Conservation (phyloP, 345 rosid species). For the Crucihimalaya himalaica region DNA sequence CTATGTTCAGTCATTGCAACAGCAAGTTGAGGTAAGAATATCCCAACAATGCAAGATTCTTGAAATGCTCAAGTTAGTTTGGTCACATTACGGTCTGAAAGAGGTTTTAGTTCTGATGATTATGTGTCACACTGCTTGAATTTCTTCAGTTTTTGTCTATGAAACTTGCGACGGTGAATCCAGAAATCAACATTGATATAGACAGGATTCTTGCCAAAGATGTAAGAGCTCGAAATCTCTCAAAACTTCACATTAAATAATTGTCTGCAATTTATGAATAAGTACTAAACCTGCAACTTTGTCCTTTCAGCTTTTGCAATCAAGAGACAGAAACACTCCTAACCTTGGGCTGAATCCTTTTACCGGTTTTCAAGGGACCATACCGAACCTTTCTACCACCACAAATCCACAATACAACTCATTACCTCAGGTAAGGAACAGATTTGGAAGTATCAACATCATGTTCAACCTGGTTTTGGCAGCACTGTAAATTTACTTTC, state of each 20-base stretch:
- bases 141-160: slow-evolving; percentile 81
- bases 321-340: slow-evolving; percentile 51
- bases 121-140: slow-evolving; percentile 1
- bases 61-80: slow-evolving; percentile 24
- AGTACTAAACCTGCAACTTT: slow-evolving; percentile 25
- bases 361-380: slow-evolving; percentile 52
- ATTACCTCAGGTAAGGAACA: slow-evolving; percentile 56
- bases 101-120: slow-evolving; percentile 12
- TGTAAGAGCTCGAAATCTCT: slow-evolving; percentile 50
- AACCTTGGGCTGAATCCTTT: slow-evolving; percentile 54
- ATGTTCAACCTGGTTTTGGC: background rate
- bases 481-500: background rate
- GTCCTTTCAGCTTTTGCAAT: slow-evolving; percentile 58
- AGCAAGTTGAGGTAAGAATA: slow-evolving; percentile 87
- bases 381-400: slow-evolving; percentile 50
- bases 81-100: background rate
- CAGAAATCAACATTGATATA: slow-evolving; percentile 66
- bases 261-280: slow-evolving; percentile 15
- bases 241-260: background rate
- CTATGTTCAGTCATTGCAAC: slow-evolving; percentile 94
- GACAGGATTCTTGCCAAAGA: slow-evolving; percentile 83
- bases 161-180: slow-evolving; percentile 97
- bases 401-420: slow-evolving; percentile 60
- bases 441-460: background rate
- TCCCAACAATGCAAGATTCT: background rate